These are phyloP conservation scores for Populus nigra DNA, from an alignment of 345 rosid species.

Conservation along the genomic window DNA sequence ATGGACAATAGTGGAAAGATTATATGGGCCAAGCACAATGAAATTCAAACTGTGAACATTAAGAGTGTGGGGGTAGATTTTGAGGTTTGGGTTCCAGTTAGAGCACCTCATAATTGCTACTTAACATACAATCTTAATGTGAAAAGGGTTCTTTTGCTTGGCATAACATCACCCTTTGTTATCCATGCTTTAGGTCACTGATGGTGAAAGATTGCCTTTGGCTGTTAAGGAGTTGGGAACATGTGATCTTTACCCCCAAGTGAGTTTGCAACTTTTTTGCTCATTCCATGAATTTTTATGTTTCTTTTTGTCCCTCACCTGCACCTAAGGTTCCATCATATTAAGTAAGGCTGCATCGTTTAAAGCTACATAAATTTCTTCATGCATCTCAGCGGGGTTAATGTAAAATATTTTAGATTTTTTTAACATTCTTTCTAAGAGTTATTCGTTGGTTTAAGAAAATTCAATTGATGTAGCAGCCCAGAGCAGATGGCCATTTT, in stretches of 20 bases:
- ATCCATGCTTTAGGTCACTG: conserved; percentile 62
- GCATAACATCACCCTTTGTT: conserved; percentile 17
- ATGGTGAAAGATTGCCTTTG: conserved; percentile 97
- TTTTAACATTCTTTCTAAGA: neutral
- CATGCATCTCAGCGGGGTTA: neutral
- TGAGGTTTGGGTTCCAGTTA: conserved; percentile 54
- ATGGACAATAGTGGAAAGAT: conserved; percentile 99
- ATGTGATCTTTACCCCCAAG: conserved; percentile 99
- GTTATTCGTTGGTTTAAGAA: neutral
- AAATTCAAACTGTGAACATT: conserved; percentile 96
- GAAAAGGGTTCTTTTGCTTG: conserved; percentile 13
- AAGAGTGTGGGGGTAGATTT: conserved; percentile 94
- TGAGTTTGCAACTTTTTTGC: conserved; percentile 35
- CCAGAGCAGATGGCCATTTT: neutral
- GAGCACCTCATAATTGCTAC: conserved; percentile 4
- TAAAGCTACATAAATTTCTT: neutral
- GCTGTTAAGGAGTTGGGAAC: conserved; percentile 98
- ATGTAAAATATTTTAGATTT: neutral
- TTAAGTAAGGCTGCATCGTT: neutral
- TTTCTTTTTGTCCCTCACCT: neutral
- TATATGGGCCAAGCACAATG: conserved; percentile 99
- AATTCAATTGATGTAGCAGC: neutral
- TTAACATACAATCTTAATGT: neutral
- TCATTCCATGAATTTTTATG: neutral
- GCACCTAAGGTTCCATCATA: neutral